Conservation (phyloP, 257 asterid genomes). For the Solanum chiquidenum region DNA sequence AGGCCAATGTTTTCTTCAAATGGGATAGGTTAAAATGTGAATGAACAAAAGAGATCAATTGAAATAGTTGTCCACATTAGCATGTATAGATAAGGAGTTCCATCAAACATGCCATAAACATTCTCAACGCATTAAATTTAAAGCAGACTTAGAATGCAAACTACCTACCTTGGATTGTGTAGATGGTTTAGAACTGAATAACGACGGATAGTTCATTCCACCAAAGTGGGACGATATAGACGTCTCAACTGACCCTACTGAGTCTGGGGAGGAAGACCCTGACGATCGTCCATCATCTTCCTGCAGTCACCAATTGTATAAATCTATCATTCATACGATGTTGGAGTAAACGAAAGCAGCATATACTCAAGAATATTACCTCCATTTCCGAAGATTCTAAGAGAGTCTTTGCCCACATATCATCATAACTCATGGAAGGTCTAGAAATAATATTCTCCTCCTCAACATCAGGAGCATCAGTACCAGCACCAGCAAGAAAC, state of each 20-base stretch:
- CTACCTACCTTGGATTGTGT: conserved; percentile 52
- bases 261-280: conserved; percentile 98
- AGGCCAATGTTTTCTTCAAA: not conserved
- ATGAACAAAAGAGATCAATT: not conserved
- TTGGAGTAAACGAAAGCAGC: conserved; percentile 1
- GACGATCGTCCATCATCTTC: conserved; percentile 87
- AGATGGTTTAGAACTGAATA: conserved; percentile 94
- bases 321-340: not conserved
- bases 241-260: conserved; percentile 90
- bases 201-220: conserved; percentile 94
- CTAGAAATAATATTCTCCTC: conserved; percentile 85
- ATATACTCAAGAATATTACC: conserved; percentile 31
- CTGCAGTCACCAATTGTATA: conserved; percentile 25
- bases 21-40: not conserved
- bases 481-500: conserved; percentile 98
- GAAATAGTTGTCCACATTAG: not conserved
- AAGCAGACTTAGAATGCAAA: not conserved
- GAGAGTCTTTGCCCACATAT: conserved; percentile 99
- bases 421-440: conserved; percentile 93
- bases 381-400: conserved; percentile 80
- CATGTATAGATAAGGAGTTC: not conserved
- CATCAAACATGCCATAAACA: not conserved
- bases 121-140: not conserved
- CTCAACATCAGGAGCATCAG: conserved; percentile 99
- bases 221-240: conserved; percentile 97